Base-by-base conservation (phyloP, 495 filamentous ascomycete species). In the Aspergillus indologenus region DNA sequence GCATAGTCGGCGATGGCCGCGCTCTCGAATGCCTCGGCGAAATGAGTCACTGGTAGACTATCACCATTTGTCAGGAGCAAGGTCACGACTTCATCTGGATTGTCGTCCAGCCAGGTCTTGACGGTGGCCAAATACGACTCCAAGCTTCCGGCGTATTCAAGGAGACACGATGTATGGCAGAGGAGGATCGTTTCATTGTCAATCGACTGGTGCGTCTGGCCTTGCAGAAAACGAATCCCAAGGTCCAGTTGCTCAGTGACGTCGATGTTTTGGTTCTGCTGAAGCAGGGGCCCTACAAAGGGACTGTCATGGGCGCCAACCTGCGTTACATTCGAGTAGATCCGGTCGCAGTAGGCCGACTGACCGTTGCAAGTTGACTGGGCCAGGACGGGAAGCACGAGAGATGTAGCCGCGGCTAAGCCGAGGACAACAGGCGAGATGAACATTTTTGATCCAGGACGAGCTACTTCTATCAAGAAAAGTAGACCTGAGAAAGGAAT, bases 61-160 rank as follows among this genome's bases (percentile, higher is more conserved):
- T 89, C 86, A 0, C 81, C 81, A 68, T 90, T 91, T 15, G 88
- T 87, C 18, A 90, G 71, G 3, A 91, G 75, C 14, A 91, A 65
- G 2, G 87, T 90, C 11, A 91, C 76, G 12, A 91, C 85, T 54
- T 91, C 88, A 68, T 83, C 78, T 7, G 83, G 80, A 60, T 90
- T 76, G 43, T 61, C 59, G 61, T 87, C 85, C 59, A 91, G 79
- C 87, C 88, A 91, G 14, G 54, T 63, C 56, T 83, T 85, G 57
- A 90, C 77, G 4, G 71, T 74, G 5, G 57, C 49, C n/a, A 92
- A 73, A 72, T 82, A 91, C 12, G 65, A 60, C 23, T 75, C 58
- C 6, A 92, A 73, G 1, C 76, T 64, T 1, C 88, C 89, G 12
- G 81, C 88, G 64, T 90, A 86, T 44, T 87, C 77, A 12, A 90